Base-by-base conservation (phyloP, 2,329 filamentous ascomycete genomes). In the Bipolaris victoriae region DNA sequence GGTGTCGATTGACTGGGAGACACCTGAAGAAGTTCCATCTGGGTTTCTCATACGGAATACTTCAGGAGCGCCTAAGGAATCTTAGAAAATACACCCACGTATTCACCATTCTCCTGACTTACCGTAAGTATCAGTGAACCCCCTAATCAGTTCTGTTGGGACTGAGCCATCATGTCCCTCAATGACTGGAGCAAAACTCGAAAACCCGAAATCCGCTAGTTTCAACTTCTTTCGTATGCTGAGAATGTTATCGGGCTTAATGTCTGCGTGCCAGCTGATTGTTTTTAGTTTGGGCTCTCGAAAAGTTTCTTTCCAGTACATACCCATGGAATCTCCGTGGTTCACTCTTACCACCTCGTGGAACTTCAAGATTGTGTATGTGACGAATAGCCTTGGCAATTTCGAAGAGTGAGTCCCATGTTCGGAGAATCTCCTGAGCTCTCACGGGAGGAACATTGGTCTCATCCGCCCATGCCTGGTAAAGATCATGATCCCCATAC, bases 241-340 rank as follows among this genome's bases (percentile, higher is more conserved):
- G 58, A 81, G 74, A 45, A 80, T 78, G 41, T 81, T 81, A 48
- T 79, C 74, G 10, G 78, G 73, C 53, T 81, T 81, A 52, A 81
- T 67, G 68, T 81, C 79, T 9, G 71, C 70, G 58, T 80, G 77
- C 74, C 76, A 79, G 1, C 76, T 79, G 22, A 3, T 31, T 1
- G 1, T 2, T 4, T 24, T 57, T n/a, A 40, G 44, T 22, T 7
- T 1, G 69, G 67, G 52, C 59, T 9, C 20, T 60, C 7, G 16
- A 33, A 33, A 18, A n/a, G 4, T 16, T 18, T 20, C 1, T 31
- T 11, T 9, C n/a, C 5, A 1, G 43, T 45, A 33, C 43, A 18
- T 45, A 45, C 43, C 43, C 43, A 45, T 45, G 24, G n/a, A 45
- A 67, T 18, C 16, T 43, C 36, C 15, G 9, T 1, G 45, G 46